Percentiles rank a stretch among this genome's conserved stretches.
phyloP scores from a whole-genome alignment of 2,329 filamentous ascomycete species.

The Dothidotthia symphoricarpi region DNA sequence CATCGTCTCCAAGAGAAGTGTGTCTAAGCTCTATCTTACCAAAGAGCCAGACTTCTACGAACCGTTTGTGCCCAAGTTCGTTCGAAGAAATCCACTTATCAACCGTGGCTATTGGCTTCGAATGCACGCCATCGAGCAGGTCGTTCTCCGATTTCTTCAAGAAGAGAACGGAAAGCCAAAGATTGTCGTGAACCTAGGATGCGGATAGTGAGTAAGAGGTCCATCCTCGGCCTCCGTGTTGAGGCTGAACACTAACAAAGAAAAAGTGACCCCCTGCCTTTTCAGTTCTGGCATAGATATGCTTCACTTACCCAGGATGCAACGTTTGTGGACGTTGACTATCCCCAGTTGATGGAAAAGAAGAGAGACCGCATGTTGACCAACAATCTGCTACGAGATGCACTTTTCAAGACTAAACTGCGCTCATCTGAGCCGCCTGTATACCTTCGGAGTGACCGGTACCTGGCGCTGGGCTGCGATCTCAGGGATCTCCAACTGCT shows the following conservation, averaged over 20 bases:
- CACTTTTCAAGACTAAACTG: conserved; percentile 28
- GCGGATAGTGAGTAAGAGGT: conserved; percentile 72
- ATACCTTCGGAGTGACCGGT: conserved; percentile 58
- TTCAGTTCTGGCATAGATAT: conserved; percentile 73
- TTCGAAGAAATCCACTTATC: conserved; percentile 80
- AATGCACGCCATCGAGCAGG: conserved; percentile 75
- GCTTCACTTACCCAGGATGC: conserved; percentile 56
- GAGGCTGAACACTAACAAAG: conserved; percentile 17
- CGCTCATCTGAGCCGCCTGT: conserved; percentile 30
- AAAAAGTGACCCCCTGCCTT: conserved; percentile 78
- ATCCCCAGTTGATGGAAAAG: conserved; percentile 72
- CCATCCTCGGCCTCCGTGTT: not conserved
- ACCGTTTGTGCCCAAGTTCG: conserved; percentile 81
- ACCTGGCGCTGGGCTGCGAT: conserved; percentile 79
- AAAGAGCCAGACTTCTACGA: conserved; percentile 79
- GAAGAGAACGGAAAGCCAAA: conserved; percentile 58
- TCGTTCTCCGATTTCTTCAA: conserved; percentile 71
- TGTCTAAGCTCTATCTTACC: conserved; percentile 82
- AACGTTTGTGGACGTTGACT: conserved; percentile 82
- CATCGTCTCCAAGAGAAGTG: conserved; percentile 87
- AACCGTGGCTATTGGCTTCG: conserved; percentile 88
- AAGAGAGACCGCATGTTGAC: conserved; percentile 68
- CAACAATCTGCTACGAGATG: conserved; percentile 47
- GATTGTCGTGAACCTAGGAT: conserved; percentile 79
- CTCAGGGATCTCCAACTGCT: conserved; percentile 66